A percentile compares a stretch with the other conserved stretches of the same genome.
phyloP scores from a whole-genome alignment of 2,329 filamentous ascomycete species.

The Cladophialophora psammophila region DNA sequence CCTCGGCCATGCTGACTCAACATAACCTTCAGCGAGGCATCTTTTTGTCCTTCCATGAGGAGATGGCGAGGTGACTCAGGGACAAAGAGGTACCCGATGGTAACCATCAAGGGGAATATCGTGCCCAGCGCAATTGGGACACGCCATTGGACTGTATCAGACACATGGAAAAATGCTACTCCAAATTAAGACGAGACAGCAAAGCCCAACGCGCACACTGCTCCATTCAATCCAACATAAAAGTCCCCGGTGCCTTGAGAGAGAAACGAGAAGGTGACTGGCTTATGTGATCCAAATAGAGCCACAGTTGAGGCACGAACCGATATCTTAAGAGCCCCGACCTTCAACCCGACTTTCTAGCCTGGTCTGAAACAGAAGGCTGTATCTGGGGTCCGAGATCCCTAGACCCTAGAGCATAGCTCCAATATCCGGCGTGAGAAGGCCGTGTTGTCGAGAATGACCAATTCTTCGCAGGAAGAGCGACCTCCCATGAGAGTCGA shows the following conservation, averaged over 20 bases:
- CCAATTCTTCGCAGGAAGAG: background rate
- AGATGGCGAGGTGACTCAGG: constrained; percentile 42
- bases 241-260: constrained; percentile 6
- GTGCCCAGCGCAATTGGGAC: constrained; percentile 16
- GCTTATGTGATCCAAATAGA: background rate
- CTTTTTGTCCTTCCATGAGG: constrained; percentile 38
- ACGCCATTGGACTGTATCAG: constrained; percentile 25
- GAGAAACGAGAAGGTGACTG: background rate
- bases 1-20: constrained; percentile 32
- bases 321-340: background rate
- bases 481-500: background rate
- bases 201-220: constrained; percentile 22
- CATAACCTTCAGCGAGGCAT: constrained; percentile 37
- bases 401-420: background rate
- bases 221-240: constrained; percentile 22
- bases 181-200: constrained; percentile 28
- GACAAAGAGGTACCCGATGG: constrained; percentile 38
- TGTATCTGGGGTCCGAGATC: background rate
- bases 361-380: background rate
- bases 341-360: background rate
- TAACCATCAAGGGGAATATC: constrained; percentile 21
- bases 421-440: background rate
- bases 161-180: constrained; percentile 25
- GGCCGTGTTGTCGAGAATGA: background rate
- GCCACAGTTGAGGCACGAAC: background rate